Evolutionary conservation across 2,329 filamentous ascomycete species (phyloP).

Genomic region (Penicillium brevicompactum): DNA sequence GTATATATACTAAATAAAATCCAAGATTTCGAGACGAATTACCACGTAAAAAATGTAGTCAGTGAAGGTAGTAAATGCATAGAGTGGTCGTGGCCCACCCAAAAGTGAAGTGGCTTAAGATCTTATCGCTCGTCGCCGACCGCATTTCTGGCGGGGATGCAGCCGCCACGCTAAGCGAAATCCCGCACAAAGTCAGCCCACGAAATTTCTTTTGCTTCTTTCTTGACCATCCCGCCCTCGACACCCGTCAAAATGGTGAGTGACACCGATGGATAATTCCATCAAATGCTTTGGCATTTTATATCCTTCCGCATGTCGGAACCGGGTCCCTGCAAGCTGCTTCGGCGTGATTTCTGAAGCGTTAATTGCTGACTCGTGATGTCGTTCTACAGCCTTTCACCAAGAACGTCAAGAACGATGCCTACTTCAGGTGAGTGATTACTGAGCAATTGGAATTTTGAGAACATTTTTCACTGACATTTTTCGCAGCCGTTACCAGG

Average conservation of each 20-base stretch:
- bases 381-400: constrained; percentile 71
- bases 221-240: constrained; percentile 36
- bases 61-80: too few species aligned
- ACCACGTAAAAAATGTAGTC: too few species aligned
- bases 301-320: constrained; percentile 21
- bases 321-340: constrained; percentile 93
- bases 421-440: constrained; percentile 89
- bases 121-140: constrained; percentile 41
- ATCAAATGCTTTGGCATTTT: constrained; percentile 17
- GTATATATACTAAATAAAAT: neutral
- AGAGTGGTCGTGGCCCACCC: neutral
- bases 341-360: constrained; percentile 94
- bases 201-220: constrained; percentile 35
- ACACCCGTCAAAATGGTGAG: constrained; percentile 51
- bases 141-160: constrained; percentile 37
- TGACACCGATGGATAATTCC: constrained; percentile 33
- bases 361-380: constrained; percentile 99
- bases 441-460: neutral
- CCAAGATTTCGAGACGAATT: neutral
- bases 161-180: constrained; percentile 44
- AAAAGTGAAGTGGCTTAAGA: neutral
- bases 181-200: constrained; percentile 44
- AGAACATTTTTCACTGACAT: constrained; percentile 14
- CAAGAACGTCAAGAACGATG: constrained; percentile 96
- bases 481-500: constrained; percentile 84